A percentile compares a stretch with the other conserved stretches of the same genome.
Evolutionary conservation across 148 eudicot genomes (phyloP).

Genomic region (Rhododendron mucronatum): DNA sequence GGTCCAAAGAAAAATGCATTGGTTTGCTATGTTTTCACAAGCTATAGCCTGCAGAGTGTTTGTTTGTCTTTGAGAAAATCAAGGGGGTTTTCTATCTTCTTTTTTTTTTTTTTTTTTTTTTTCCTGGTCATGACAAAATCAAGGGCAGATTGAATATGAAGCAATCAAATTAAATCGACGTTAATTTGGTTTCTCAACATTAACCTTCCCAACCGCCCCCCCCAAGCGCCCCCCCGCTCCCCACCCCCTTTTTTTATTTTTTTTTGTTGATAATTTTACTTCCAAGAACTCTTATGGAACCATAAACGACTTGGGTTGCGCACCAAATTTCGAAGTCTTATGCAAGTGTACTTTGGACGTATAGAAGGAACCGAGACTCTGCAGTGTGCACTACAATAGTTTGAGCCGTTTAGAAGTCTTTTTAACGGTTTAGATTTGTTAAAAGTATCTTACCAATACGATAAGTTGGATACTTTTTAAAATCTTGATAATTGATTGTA

Average conservation of each 20-base stretch:
- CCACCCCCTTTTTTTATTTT: no score
- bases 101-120: no score
- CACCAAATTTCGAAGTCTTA: not conserved
- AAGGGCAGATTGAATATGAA: not conserved
- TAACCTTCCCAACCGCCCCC: no score
- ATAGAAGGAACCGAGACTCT: not conserved
- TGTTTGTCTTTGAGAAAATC: not conserved
- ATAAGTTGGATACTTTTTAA: no score
- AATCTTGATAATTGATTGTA: no score
- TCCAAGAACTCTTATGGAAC: not conserved
- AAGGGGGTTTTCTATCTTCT: no score
- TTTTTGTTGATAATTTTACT: not conserved
- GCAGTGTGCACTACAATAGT: no score
- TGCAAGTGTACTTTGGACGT: not conserved
- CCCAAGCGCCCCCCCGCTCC: no score
- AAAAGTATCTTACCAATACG: no score
- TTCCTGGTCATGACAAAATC: not conserved
- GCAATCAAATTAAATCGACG: not conserved
- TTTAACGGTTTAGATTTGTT: not conserved
- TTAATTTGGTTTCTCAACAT: not conserved
- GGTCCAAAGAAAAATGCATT: not conserved
- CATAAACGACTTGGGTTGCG: not conserved
- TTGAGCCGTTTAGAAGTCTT: no score
- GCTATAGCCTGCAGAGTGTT: constrained; percentile 27
- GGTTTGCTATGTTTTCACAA: constrained; percentile 16